Conservation (phyloP, 2,329 filamentous ascomycete species). For the Botrytis pseudocinerea region DNA sequence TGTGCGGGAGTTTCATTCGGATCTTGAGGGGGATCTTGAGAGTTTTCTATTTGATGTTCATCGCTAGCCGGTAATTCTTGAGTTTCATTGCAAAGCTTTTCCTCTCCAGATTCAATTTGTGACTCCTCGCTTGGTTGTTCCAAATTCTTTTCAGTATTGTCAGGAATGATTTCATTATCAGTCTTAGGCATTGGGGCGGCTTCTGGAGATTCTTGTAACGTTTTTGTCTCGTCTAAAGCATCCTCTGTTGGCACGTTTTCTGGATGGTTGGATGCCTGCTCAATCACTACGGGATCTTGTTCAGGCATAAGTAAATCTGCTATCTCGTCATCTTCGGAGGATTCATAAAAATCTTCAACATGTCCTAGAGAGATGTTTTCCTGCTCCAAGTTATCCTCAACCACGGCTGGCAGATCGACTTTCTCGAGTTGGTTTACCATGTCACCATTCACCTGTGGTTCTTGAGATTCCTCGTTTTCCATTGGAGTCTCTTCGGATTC, state of each 20-base stretch:
- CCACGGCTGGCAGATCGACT: background rate
- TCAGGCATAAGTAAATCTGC: conserved; percentile 17
- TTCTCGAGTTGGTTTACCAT: background rate
- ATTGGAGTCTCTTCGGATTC: background rate
- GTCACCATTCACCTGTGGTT: background rate
- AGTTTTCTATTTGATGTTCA: background rate
- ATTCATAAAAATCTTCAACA: background rate
- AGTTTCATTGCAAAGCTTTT: background rate
- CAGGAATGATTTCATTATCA: background rate
- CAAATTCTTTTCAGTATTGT: background rate
- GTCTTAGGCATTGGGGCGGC: background rate
- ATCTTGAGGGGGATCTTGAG: background rate
- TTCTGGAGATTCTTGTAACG: background rate
- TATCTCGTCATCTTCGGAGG: background rate
- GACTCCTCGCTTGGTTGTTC: background rate
- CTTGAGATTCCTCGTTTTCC: background rate
- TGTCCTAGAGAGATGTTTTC: background rate
- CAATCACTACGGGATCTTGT: background rate
- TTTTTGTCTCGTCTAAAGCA: background rate
- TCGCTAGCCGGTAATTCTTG: background rate
- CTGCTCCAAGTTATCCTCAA: background rate
- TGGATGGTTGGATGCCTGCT: background rate
- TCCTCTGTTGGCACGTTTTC: background rate
- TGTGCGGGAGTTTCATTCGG: background rate
- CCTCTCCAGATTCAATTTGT: background rate